Evolutionary conservation across 2,329 filamentous ascomycete species (phyloP).

Genomic region (Stachybotrys chartarum): DNA sequence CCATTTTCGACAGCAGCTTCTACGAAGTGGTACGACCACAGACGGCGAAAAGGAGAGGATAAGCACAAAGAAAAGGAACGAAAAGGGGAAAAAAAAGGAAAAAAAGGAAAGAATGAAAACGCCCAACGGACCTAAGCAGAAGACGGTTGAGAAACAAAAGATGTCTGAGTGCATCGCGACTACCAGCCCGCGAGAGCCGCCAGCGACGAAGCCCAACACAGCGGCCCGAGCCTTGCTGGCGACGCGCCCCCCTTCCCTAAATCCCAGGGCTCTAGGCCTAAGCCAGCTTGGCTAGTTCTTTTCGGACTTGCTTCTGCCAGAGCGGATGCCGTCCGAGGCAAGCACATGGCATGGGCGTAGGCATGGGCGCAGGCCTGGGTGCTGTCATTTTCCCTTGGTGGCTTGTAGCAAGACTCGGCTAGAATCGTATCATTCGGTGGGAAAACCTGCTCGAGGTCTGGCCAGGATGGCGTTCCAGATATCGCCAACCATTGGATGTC

Average conservation of each 20-base stretch:
- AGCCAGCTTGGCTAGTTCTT: neutral
- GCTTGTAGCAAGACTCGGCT: neutral
- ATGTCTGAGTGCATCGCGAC: neutral
- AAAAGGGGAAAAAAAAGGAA: too few relatives aligned
- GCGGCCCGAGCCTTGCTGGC: neutral
- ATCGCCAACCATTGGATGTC: neutral
- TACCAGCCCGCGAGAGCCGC: neutral
- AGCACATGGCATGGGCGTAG: neutral
- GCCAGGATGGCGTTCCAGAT: neutral
- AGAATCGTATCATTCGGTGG: neutral
- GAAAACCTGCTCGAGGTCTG: neutral
- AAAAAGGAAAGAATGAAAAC: too few relatives aligned
- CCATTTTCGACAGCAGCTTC: too few relatives aligned
- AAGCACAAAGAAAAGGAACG: too few relatives aligned
- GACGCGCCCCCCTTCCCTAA: neutral
- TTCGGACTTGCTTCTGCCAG: neutral
- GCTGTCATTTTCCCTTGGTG: neutral
- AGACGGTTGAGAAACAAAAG: neutral
- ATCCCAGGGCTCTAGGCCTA: neutral
- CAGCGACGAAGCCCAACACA: neutral
- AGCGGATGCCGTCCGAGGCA: neutral
- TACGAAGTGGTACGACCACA: too few relatives aligned
- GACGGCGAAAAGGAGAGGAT: too few relatives aligned
- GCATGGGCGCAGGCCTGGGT: neutral
- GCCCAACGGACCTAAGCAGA: neutral